Conservation (phyloP, 2,329 filamentous ascomycete species). For the Aureobasidium subglaciale region DNA sequence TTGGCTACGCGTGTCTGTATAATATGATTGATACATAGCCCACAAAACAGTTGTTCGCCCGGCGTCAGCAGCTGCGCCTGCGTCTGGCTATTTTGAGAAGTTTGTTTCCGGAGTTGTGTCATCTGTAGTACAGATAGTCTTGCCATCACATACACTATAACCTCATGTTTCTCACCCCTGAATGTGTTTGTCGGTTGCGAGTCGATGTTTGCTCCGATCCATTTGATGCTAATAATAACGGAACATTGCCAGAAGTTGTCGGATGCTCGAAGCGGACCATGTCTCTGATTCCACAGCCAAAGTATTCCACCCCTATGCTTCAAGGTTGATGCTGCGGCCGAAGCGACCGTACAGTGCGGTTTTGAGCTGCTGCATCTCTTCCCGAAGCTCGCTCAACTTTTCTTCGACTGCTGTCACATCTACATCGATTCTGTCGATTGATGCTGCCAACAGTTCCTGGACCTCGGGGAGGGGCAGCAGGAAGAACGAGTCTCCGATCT, state of each 20-base stretch:
- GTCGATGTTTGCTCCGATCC: not conserved
- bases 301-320: too few relatives aligned
- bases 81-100: not conserved
- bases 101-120: not conserved
- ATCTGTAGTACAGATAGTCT: not conserved
- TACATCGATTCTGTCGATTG: constrained; percentile 65
- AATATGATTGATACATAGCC: not conserved
- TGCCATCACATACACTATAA: not conserved
- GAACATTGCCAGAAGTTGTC: too few relatives aligned
- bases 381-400: constrained; percentile 63
- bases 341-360: constrained; percentile 90
- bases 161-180: not conserved
- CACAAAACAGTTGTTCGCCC: not conserved
- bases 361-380: constrained; percentile 87
- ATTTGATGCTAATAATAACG: too few relatives aligned
- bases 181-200: not conserved
- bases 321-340: constrained; percentile 92
- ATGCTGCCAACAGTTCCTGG: constrained; percentile 70
- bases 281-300: too few relatives aligned
- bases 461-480: constrained; percentile 77
- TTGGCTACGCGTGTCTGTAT: not conserved
- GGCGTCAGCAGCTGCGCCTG: constrained; percentile 4
- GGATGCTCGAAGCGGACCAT: too few relatives aligned
- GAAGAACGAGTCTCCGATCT: constrained; percentile 94
- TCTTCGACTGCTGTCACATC: constrained; percentile 73